These are phyloP conservation scores for Neurospora discreta DNA, from an alignment of 495 filamentous ascomycete species.

Conservation along the genomic window DNA sequence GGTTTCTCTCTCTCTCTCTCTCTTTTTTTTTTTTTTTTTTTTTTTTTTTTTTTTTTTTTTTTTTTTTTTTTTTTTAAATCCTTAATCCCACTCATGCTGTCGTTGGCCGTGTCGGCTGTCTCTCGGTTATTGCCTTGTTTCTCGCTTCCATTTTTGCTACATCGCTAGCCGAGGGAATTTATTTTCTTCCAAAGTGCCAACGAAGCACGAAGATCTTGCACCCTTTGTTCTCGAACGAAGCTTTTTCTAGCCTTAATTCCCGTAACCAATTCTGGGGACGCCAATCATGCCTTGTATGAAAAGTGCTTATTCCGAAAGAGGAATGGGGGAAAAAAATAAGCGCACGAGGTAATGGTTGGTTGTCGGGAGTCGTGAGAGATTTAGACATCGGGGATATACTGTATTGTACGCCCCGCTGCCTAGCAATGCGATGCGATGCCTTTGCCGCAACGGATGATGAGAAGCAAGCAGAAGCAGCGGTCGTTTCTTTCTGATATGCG, in stretches of 20 bases:
- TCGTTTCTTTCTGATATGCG: background rate
- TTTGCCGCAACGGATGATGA: background rate
- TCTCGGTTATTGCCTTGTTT: background rate
- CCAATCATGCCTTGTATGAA: background rate
- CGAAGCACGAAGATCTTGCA: background rate
- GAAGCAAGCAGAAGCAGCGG: background rate
- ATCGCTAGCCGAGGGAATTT: background rate
- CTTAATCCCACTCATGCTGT: background rate
- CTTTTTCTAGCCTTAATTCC: background rate
- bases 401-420: background rate
- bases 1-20: too few species aligned
- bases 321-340: background rate
- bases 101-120: background rate
- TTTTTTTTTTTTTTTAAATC: too few species aligned
- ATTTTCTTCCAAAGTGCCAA: background rate
- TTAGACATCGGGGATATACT: background rate
- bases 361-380: background rate
- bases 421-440: background rate
- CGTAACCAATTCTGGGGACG: background rate
- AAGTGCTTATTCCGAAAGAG: background rate
- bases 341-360: background rate
- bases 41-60: too few species aligned
- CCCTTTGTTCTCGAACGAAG: background rate
- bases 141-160: background rate
- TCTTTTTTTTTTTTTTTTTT: too few species aligned